These are phyloP conservation scores for Thalia dealbata DNA, from an alignment of 176 grass and related monocot species.

Conservation along the genomic window DNA sequence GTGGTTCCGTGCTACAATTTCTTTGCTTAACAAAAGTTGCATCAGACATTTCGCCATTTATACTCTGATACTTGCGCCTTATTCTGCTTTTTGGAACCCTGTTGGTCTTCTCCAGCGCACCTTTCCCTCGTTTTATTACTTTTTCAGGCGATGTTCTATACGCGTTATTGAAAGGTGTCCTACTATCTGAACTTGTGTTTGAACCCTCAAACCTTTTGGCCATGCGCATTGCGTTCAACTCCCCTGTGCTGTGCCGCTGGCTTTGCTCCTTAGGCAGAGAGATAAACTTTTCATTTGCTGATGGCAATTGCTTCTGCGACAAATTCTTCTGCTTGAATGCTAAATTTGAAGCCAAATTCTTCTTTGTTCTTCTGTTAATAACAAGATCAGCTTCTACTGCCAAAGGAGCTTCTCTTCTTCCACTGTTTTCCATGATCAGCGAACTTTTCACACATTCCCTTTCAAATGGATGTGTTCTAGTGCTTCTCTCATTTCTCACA, in stretches of 20 bases:
- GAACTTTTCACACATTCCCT: background rate
- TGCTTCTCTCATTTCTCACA: too few species aligned
- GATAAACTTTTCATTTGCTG: constrained; percentile 11
- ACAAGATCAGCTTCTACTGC: constrained; percentile 16
- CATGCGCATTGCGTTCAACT: constrained; percentile 6
- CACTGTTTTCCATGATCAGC: background rate
- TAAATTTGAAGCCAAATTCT: constrained; percentile 8
- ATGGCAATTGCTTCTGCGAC: constrained; percentile 46
- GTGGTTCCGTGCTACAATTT: constrained; percentile 31
- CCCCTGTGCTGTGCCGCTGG: constrained; percentile 21
- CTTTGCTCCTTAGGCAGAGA: constrained; percentile 10
- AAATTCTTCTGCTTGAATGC: constrained; percentile 52
- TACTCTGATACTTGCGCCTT: background rate
- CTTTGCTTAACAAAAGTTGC: background rate
- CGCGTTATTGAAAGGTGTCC: constrained; percentile 33
- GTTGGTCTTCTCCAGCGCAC: constrained; percentile 20
- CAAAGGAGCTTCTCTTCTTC: constrained; percentile 17
- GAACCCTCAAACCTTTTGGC: constrained; percentile 30
- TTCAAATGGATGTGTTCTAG: too few species aligned
- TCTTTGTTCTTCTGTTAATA: constrained; percentile 3
- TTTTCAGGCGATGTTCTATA: constrained; percentile 26
- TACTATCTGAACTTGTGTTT: constrained; percentile 34
- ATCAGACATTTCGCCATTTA: background rate
- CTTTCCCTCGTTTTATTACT: constrained; percentile 9
- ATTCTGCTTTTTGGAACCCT: constrained; percentile 19